These are phyloP conservation scores for Nigrograna mackinnonii DNA, from an alignment of 2,329 filamentous ascomycete genomes.

Conservation along the genomic window DNA sequence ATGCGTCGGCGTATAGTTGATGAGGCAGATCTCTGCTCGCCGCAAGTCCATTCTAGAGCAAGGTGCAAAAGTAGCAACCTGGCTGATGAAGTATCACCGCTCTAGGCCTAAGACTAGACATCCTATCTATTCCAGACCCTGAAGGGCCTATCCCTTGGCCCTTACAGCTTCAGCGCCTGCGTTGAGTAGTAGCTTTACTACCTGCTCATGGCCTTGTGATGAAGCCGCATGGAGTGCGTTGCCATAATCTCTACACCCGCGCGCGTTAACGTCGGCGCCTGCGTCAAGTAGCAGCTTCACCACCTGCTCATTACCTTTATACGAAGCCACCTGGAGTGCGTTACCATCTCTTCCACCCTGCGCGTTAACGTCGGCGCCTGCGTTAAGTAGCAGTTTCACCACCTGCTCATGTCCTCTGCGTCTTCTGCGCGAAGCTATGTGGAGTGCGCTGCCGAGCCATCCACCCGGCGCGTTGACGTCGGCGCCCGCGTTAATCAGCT, in stretches of 20 bases:
- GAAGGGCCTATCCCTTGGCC: no score
- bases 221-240: slow-evolving; percentile 26
- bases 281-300: slow-evolving; percentile 6
- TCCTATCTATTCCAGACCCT: no score
- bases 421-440: slow-evolving; percentile 16
- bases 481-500: background rate
- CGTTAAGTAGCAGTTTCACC: slow-evolving; percentile 17
- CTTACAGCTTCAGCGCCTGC: slow-evolving; percentile 22
- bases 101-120: no score
- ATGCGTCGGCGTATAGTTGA: no score
- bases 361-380: slow-evolving; percentile 23
- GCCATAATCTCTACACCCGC: slow-evolving; percentile 13
- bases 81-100: no score
- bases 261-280: slow-evolving; percentile 6
- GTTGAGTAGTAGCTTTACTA: slow-evolving; percentile 19
- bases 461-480: slow-evolving; percentile 5
- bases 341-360: slow-evolving; percentile 21
- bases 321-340: slow-evolving; percentile 8
- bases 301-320: slow-evolving; percentile 3
- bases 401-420: slow-evolving; percentile 13
- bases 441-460: slow-evolving; percentile 1
- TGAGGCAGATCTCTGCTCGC: no score
- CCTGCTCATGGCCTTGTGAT: slow-evolving; percentile 17
- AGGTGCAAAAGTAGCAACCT: no score
- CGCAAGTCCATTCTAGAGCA: no score